Evolutionary conservation across 495 filamentous ascomycete species (phyloP), one percentile per base, ranked within the genome.

Genomic region (Lasiosphaeriaceae sp.): DNA sequence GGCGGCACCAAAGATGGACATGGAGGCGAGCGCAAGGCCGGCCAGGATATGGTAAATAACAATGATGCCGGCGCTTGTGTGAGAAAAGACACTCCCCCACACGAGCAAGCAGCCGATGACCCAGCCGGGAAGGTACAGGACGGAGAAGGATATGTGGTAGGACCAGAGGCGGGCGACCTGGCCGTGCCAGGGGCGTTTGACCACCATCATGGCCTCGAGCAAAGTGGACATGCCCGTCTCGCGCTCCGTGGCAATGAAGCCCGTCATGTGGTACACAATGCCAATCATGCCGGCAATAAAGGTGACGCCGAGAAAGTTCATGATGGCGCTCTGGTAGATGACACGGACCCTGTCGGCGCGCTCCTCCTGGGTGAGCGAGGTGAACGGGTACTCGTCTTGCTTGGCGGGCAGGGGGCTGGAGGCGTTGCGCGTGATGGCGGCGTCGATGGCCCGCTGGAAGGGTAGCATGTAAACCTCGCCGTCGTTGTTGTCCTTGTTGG

Each of bases 151-250:
- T 11, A 89, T 52, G 62, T 89, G 85, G 59, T 89, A 84, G 0
- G 86, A 81, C 21, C 86, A 52, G 11, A 92, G 68, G 3, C 90
- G 78, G 17, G 84, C 82, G 24, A 80, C 74, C 73, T 92, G 89
- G 14, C 83, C 83, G 61, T 87, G 67, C 86, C 87, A 90, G 14
- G 75, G 72, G 22, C 74, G 72, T 22, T 70, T 68, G 58, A 86
- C 87, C 20, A 85, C 83, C 81, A 91, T 90, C 84, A 90, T 92
- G 37, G 88, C 85, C 69, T 94, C 90, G 45, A 92, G 76, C 43
- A 94, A 74, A 43, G 88, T 86, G 26, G 87, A 86, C 80, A 92
- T 89, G 54, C 88, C 90, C 41, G 83, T 72, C 72, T 94, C 90
- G 45, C 90, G 76, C 72, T 94, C 90, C 21, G 81, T 80, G 16